These are phyloP conservation scores for Akanthomyces lecanii DNA, from an alignment of 2,329 filamentous ascomycete species.

Conservation along the genomic window DNA sequence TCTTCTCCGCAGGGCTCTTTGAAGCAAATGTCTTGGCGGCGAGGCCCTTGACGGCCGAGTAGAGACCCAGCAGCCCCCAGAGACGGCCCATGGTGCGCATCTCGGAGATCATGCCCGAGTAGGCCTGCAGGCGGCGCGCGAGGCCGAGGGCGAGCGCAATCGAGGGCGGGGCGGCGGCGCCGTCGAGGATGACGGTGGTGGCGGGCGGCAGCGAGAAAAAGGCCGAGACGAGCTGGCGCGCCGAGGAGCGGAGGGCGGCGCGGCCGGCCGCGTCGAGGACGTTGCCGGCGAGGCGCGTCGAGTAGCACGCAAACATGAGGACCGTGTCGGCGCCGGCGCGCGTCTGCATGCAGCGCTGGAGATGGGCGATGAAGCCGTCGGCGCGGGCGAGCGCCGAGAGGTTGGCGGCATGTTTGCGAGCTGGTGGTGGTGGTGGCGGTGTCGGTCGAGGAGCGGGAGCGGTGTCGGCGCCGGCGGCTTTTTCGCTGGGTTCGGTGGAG, in stretches of 20 bases:
- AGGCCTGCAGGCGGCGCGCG: conserved; percentile 50
- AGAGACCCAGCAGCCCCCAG: conserved; percentile 72
- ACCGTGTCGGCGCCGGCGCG: conserved; percentile 65
- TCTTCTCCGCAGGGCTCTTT: conserved; percentile 21
- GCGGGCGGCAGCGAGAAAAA: conserved; percentile 48
- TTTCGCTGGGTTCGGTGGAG: conserved; percentile 17
- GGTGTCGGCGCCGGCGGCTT: not conserved
- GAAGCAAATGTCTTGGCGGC: conserved; percentile 28
- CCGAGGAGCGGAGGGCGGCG: conserved; percentile 52
- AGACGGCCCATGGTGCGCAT: conserved; percentile 69
- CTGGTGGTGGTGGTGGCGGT: conserved; percentile 14
- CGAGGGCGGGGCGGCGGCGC: conserved; percentile 28
- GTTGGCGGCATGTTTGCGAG: too few species aligned
- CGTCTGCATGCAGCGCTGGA: conserved; percentile 62
- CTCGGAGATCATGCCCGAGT: conserved; percentile 65
- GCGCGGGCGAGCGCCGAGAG: conserved; percentile 34
- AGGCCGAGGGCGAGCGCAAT: conserved; percentile 45
- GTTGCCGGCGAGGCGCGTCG: conserved; percentile 51
- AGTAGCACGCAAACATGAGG: conserved; percentile 66
- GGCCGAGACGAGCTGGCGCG: conserved; percentile 49
- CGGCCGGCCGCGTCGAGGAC: conserved; percentile 50
- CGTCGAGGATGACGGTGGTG: conserved; percentile 43
- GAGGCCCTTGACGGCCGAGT: conserved; percentile 60
- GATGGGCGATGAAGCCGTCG: conserved; percentile 52
- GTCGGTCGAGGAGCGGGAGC: not conserved